Conservation (phyloP, 1,284 basidiomycete species). For the Ceratobasidium sp. region DNA sequence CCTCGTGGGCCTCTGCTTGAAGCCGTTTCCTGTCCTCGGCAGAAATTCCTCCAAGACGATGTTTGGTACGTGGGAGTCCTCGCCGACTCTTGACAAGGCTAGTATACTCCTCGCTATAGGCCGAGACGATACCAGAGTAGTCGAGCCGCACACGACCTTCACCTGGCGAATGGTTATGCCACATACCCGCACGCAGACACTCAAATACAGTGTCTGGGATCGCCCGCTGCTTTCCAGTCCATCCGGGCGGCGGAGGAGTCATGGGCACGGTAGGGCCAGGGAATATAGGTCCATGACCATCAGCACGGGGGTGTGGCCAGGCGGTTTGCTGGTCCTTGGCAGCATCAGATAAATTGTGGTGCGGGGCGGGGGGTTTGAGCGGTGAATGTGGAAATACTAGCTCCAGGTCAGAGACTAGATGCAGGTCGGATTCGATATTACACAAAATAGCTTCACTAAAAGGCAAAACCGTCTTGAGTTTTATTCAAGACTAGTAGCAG, state of each 20-base stretch:
- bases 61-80: conserved; percentile 53
- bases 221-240: conserved; percentile 40
- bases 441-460: conserved; percentile 65
- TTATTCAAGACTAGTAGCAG: not conserved
- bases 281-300: not conserved
- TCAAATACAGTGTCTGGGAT: conserved; percentile 47
- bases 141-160: conserved; percentile 60
- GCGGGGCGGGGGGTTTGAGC: no score
- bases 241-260: conserved; percentile 36
- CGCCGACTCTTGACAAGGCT: conserved; percentile 54
- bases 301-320: not conserved
- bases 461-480: not conserved
- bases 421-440: conserved; percentile 58
- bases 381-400: conserved; percentile 24
- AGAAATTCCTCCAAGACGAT: conserved; percentile 51
- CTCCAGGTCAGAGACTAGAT: conserved; percentile 52
- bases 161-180: conserved; percentile 57
- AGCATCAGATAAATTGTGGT: no score
- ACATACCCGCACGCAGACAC: conserved; percentile 55
- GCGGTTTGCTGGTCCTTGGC: no score
- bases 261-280: not conserved
- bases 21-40: conserved; percentile 47
- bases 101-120: conserved; percentile 58
- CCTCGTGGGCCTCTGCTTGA: conserved; percentile 48
- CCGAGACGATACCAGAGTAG: conserved; percentile 56